Percentiles rank a stretch among this genome's conserved stretches.
Evolutionary conservation across 768 basidiomycete genomes (phyloP).

Genomic region (Leccinum variicolor): DNA sequence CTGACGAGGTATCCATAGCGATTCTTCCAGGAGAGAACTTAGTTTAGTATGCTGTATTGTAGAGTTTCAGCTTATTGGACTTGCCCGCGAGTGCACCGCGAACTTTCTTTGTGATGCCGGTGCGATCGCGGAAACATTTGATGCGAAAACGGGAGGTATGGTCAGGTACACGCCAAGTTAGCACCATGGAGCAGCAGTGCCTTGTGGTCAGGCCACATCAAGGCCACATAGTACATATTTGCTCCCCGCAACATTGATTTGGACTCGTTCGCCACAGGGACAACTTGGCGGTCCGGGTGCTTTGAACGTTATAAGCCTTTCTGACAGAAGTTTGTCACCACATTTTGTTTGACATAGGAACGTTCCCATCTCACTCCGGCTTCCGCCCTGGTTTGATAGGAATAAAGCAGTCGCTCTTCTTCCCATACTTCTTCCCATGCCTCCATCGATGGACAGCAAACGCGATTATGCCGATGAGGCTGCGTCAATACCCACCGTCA

Average conservation of each 20-base stretch:
- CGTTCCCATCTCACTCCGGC: constrained; percentile 4
- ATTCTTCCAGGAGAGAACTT: constrained; percentile 85
- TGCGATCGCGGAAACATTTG: not conserved
- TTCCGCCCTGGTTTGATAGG: constrained; percentile 12
- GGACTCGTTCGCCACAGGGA: not conserved
- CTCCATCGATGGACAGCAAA: constrained; percentile 25
- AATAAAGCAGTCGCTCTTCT: not conserved
- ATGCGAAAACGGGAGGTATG: not conserved
- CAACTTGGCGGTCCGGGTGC: not conserved
- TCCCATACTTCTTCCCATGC: constrained; percentile 1
- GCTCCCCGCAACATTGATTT: not conserved
- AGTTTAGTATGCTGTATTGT: constrained; percentile 8
- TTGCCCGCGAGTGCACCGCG: not conserved
- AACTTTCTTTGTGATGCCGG: not conserved
- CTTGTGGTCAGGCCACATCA: not conserved
- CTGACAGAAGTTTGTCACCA: constrained; percentile 15
- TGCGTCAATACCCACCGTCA: not conserved
- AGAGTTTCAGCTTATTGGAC: constrained; percentile 6
- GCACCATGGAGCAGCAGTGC: not conserved
- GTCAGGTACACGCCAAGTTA: constrained; percentile 2
- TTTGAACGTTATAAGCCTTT: not conserved
- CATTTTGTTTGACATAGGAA: constrained; percentile 1
- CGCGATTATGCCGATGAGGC: constrained; percentile 17
- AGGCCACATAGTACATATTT: not conserved
- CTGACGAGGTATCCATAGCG: constrained; percentile 40